Evolutionary conservation across 805 yeast species (phyloP).

Genomic region (Torulaspora quercuum): DNA sequence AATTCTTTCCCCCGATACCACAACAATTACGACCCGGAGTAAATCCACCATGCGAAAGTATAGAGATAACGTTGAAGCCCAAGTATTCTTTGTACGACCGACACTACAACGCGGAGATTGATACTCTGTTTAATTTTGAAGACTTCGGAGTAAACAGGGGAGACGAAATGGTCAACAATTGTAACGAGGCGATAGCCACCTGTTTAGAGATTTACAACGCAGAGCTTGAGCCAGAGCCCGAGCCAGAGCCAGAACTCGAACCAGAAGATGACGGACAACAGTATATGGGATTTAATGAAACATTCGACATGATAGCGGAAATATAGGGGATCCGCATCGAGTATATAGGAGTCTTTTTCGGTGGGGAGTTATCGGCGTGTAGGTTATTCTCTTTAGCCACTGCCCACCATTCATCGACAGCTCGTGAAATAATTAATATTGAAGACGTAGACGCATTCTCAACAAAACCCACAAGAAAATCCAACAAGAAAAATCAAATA

Average conservation of each 20-base stretch:
- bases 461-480: too few relatives aligned
- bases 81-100: slow-evolving; percentile 37
- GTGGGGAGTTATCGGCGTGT: too few relatives aligned
- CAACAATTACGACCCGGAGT: not conserved
- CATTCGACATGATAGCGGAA: too few relatives aligned
- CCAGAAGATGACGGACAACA: slow-evolving; percentile 7
- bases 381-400: too few relatives aligned
- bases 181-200: slow-evolving; percentile 38
- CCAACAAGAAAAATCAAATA: too few relatives aligned
- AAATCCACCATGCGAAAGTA: slow-evolving; percentile 20
- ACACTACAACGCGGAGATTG: slow-evolving; percentile 36
- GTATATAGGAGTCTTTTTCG: too few relatives aligned
- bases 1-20: slow-evolving; percentile 19
- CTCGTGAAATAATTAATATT: too few relatives aligned
- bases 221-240: slow-evolving; percentile 5
- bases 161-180: slow-evolving; percentile 38
- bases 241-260: slow-evolving; percentile 1
- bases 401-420: too few relatives aligned
- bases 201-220: slow-evolving; percentile 34
- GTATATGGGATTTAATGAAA: too few relatives aligned
- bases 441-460: too few relatives aligned
- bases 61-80: slow-evolving; percentile 39
- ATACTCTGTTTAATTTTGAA: slow-evolving; percentile 37
- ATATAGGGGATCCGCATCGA: too few relatives aligned
- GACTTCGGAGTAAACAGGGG: slow-evolving; percentile 42